These are phyloP conservation scores for Lipomyces yamanashiensis DNA, from an alignment of 805 yeast genomes.

Conservation along the genomic window DNA sequence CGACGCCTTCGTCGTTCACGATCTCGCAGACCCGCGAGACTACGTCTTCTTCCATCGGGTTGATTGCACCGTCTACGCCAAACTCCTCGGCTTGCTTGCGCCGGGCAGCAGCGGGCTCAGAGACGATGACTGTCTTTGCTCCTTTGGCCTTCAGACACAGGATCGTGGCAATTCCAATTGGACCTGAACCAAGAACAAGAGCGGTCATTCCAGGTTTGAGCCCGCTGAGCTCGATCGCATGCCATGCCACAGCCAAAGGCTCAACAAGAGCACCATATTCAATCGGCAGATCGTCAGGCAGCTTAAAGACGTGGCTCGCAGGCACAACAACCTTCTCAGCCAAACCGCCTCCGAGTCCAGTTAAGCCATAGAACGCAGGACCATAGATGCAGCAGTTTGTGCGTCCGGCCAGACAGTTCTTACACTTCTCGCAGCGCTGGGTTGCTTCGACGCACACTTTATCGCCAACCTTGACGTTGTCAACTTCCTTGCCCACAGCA, in stretches of 20 bases:
- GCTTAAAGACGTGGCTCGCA: constrained; percentile 48
- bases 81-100: constrained; percentile 47
- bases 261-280: constrained; percentile 60
- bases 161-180: constrained; percentile 57
- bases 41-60: constrained; percentile 53
- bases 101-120: constrained; percentile 57
- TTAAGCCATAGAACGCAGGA: constrained; percentile 57
- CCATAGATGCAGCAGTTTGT: constrained; percentile 58
- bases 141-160: constrained; percentile 56
- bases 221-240: constrained; percentile 54
- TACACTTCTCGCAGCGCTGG: constrained; percentile 59
- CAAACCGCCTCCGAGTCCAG: constrained; percentile 61
- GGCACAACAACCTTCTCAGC: constrained; percentile 55
- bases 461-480: constrained; percentile 55
- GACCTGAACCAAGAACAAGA: constrained; percentile 59
- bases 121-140: constrained; percentile 52
- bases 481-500: constrained; percentile 55
- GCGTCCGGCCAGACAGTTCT: constrained; percentile 55
- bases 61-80: constrained; percentile 49
- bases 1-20: constrained; percentile 52
- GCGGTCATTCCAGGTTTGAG: constrained; percentile 54
- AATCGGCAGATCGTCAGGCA: constrained; percentile 51
- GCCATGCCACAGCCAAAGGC: constrained; percentile 66
- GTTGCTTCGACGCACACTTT: constrained; percentile 68
- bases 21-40: constrained; percentile 47